Evolutionary conservation across 192 early-diverging fungal species (phyloP).

Genomic region (Haplosporangium gracile): DNA sequence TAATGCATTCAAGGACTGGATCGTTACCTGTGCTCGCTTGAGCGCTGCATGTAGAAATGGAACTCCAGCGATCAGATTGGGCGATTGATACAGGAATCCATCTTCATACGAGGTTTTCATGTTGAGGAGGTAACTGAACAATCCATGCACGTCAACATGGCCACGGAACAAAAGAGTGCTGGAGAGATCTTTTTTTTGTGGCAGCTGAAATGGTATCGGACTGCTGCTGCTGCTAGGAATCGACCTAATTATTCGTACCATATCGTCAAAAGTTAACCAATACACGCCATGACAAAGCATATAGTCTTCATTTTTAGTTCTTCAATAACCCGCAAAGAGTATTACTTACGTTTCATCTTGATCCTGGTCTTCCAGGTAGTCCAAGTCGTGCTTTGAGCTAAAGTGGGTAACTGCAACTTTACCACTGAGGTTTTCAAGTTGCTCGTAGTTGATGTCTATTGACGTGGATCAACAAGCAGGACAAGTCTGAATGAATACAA

Average conservation of each 20-base stretch:
- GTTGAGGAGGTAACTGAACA: constrained; percentile 37
- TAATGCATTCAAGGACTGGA: too few relatives aligned
- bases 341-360: neutral
- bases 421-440: constrained; percentile 11
- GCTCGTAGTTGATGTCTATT: constrained; percentile 33
- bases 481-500: neutral
- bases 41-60: constrained; percentile 45
- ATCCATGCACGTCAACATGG: constrained; percentile 30
- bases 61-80: constrained; percentile 25
- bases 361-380: constrained; percentile 9
- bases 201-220: neutral
- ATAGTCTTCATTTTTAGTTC: neutral
- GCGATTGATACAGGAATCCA: constrained; percentile 42
- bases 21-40: constrained; percentile 29
- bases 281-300: neutral
- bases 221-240: neutral
- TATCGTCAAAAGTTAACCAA: neutral
- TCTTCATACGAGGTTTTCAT: constrained; percentile 38
- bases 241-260: neutral
- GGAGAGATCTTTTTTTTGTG: constrained; percentile 19
- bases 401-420: constrained; percentile 28
- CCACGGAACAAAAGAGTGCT: constrained; percentile 31
- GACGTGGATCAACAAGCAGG: neutral
- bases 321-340: too few relatives aligned
- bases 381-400: constrained; percentile 46